Evolutionary conservation across 208 protist species (phyloP).

Genomic region (Leptomonas pyrrhocoris): DNA sequence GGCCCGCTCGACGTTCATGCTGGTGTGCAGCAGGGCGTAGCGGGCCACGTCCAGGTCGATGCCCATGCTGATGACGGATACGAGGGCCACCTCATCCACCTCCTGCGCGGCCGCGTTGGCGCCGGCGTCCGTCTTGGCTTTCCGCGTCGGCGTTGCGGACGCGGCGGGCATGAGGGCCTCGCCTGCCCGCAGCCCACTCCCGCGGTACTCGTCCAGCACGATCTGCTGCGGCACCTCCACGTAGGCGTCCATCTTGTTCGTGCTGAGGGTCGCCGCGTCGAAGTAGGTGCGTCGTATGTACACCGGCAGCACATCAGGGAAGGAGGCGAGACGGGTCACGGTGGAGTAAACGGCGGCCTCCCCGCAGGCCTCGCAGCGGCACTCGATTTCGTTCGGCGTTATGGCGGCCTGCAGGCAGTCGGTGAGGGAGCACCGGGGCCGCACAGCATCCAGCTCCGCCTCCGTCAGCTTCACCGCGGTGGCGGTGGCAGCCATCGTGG

Average conservation of each 20-base stretch:
- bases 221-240: slow-evolving; percentile 82
- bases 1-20: slow-evolving; percentile 93
- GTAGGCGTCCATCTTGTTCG: slow-evolving; percentile 90
- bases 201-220: slow-evolving; percentile 60
- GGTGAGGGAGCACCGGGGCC: slow-evolving; percentile 64
- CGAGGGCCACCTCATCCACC: slow-evolving; percentile 80
- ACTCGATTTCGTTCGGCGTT: slow-evolving; percentile 52
- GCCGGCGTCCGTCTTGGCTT: not conserved
- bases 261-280: slow-evolving; percentile 60
- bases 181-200: slow-evolving; percentile 48
- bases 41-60: slow-evolving; percentile 70
- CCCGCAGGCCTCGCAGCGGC: slow-evolving; percentile 70
- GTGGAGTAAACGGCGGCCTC: slow-evolving; percentile 52
- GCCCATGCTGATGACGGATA: slow-evolving; percentile 88
- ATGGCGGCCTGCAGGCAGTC: slow-evolving; percentile 59
- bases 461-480: slow-evolving; percentile 40
- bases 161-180: slow-evolving; percentile 73
- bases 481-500: slow-evolving; percentile 40
- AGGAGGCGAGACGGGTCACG: slow-evolving; percentile 67
- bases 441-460: slow-evolving; percentile 54
- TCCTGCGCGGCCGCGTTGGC: slow-evolving; percentile 5
- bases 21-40: slow-evolving; percentile 86
- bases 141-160: not conserved
- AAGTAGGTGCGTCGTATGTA: slow-evolving; percentile 86
- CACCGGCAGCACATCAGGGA: slow-evolving; percentile 87